Evolutionary conservation across 495 filamentous ascomycete species (phyloP).

Genomic region (Parmelia sp.): DNA sequence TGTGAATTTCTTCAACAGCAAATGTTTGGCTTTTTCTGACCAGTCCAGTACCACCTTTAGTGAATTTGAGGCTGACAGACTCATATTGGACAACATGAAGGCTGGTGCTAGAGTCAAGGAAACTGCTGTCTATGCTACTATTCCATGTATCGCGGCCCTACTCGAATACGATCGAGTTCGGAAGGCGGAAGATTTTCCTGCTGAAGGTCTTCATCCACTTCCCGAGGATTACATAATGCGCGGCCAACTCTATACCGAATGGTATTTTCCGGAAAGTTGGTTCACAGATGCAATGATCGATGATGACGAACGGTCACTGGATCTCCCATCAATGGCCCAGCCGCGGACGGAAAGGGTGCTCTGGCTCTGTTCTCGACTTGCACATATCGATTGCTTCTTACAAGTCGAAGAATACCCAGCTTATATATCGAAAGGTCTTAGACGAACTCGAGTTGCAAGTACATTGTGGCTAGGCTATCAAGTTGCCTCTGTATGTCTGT

Average conservation of each 20-base stretch:
- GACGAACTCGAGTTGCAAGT: too few species aligned
- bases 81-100: background rate
- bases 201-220: constrained; percentile 40
- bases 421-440: too few species aligned
- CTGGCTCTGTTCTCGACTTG: background rate
- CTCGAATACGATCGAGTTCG: background rate
- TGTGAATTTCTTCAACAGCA: background rate
- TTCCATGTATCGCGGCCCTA: background rate
- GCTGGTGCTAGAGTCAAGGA: background rate
- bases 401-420: too few species aligned
- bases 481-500: background rate
- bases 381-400: too few species aligned
- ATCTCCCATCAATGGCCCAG: constrained; percentile 2
- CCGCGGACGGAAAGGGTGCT: background rate
- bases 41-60: background rate
- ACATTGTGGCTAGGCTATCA: background rate
- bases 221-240: constrained; percentile 78
- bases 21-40: too few species aligned
- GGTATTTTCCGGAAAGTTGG: background rate
- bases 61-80: background rate
- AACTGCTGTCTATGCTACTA: background rate
- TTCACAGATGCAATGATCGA: background rate
- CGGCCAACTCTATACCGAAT: constrained; percentile 47
- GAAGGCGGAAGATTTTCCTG: constrained; percentile 35
- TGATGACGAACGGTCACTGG: constrained; percentile 6